phyloP scores from a whole-genome alignment of 108 stramenopile genomes.

The Heterococcus sp. region DNA sequence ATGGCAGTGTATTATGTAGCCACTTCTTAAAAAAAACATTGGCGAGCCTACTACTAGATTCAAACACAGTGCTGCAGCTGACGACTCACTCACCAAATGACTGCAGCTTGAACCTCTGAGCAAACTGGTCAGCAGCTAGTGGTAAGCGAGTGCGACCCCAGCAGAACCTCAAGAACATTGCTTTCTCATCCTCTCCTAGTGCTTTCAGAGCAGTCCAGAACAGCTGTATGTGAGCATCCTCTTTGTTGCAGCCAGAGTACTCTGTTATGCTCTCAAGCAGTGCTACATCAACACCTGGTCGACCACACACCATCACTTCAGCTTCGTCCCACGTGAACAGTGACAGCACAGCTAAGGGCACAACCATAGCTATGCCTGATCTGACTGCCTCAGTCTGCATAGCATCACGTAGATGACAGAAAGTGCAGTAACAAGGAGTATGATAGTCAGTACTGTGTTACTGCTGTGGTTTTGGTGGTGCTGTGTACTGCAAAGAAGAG shows the following conservation, averaged over 20 bases:
- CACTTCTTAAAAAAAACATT: too few relatives aligned
- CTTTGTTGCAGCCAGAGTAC: conserved; percentile 38
- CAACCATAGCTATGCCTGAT: conserved; percentile 79
- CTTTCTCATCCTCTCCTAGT: conserved; percentile 53
- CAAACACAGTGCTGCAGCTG: too few relatives aligned
- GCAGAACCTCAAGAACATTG: conserved; percentile 34
- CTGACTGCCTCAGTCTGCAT: conserved; percentile 59
- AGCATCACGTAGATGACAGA: not conserved
- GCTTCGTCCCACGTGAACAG: conserved; percentile 79
- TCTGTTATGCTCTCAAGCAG: conserved; percentile 69
- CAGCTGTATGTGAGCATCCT: conserved; percentile 43
- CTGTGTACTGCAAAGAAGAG: too few relatives aligned
- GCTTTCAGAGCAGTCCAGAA: conserved; percentile 60
- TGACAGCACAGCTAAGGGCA: conserved; percentile 83
- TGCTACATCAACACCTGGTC: conserved; percentile 90
- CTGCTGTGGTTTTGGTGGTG: too few relatives aligned
- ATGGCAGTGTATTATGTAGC: too few relatives aligned
- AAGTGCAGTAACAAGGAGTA: too few relatives aligned
- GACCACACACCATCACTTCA: conserved; percentile 76
- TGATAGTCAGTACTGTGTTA: too few relatives aligned
- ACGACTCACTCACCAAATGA: too few relatives aligned
- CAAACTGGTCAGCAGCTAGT: conserved; percentile 35
- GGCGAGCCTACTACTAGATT: too few relatives aligned
- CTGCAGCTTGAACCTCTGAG: conserved; percentile 47
- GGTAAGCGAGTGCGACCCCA: conserved; percentile 55